Conservation (phyloP, 148 eudicot genomes). For the Drosera capensis region DNA sequence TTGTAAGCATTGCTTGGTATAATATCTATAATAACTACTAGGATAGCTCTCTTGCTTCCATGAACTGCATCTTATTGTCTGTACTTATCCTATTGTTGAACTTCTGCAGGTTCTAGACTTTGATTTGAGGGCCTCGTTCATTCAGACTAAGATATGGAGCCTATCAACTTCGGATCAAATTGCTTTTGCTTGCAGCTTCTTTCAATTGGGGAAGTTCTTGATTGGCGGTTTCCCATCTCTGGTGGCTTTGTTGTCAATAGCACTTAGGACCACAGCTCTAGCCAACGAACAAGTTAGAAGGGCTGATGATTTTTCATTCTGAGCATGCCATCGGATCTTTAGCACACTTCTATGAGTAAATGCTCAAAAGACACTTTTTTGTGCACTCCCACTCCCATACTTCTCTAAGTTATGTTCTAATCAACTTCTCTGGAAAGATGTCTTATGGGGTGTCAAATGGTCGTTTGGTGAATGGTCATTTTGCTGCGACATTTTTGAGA, state of each 20-base stretch:
- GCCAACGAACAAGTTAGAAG: conserved; percentile 39
- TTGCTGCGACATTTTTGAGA: neutral
- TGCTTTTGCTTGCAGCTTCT: conserved; percentile 31
- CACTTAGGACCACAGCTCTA: conserved; percentile 49
- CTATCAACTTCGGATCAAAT: conserved; percentile 49
- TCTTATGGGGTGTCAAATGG: conserved; percentile 28
- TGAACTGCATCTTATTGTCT: too few relatives aligned
- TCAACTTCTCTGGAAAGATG: conserved; percentile 24
- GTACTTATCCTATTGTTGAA: too few relatives aligned
- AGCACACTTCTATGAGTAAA: conserved; percentile 53
- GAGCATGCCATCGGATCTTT: conserved; percentile 43
- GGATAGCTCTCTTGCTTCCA: too few relatives aligned
- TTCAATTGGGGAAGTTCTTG: conserved; percentile 60
- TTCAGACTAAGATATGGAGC: conserved; percentile 56
- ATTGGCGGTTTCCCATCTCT: conserved; percentile 76
- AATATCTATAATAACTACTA: too few relatives aligned
- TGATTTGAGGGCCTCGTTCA: conserved; percentile 21
- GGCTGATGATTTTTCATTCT: conserved; percentile 43
- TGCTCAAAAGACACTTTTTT: too few relatives aligned
- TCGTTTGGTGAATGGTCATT: neutral
- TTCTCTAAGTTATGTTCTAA: too few relatives aligned
- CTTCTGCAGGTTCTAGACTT: conserved; percentile 41
- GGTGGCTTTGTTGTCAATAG: conserved; percentile 70
- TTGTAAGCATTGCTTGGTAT: too few relatives aligned
- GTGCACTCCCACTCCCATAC: too few relatives aligned